Percentiles rank a stretch among this genome's conserved stretches.
These are phyloP conservation scores for Rhodotorula taiwanensis DNA, from an alignment of 768 basidiomycete genomes.

Conservation along the genomic window DNA sequence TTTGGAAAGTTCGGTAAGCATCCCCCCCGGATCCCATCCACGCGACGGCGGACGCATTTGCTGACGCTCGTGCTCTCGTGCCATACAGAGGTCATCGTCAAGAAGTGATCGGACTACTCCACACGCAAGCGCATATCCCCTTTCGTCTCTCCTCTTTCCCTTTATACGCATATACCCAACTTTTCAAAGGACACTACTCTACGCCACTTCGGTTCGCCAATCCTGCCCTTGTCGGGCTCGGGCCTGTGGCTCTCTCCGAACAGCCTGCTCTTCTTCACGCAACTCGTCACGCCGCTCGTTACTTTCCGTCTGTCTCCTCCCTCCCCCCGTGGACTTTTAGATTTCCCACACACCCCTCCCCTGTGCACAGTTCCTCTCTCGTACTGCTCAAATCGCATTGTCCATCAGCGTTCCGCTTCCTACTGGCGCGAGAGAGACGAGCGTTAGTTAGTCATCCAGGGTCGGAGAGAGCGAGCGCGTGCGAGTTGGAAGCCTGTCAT, in stretches of 20 bases:
- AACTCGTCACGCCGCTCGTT: not conserved
- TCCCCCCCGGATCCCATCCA: no score
- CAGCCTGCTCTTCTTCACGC: not conserved
- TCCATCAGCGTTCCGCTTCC: no score
- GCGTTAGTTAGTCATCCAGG: no score
- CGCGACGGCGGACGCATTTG: no score
- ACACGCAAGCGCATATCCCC: not conserved
- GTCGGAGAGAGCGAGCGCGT: no score
- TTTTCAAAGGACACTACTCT: not conserved
- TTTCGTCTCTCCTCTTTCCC: not conserved
- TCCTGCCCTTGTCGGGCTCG: no score
- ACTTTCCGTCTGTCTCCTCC: not conserved
- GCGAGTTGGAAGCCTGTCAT: no score
- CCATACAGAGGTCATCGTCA: conserved; percentile 21
- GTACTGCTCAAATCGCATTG: no score
- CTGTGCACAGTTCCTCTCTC: not conserved
- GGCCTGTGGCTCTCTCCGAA: not conserved
- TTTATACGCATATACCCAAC: not conserved
- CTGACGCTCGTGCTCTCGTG: not conserved
- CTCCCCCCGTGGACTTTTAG: not conserved
- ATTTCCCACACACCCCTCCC: not conserved
- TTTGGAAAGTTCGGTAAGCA: conserved; percentile 1
- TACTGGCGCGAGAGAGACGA: no score
- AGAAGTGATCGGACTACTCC: conserved; percentile 11
- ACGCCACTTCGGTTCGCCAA: not conserved